A percentile compares a stretch with the other conserved stretches of the same genome.
phyloP scores from a whole-genome alignment of 129 eudicot species.

The Scalesia atractyloides region DNA sequence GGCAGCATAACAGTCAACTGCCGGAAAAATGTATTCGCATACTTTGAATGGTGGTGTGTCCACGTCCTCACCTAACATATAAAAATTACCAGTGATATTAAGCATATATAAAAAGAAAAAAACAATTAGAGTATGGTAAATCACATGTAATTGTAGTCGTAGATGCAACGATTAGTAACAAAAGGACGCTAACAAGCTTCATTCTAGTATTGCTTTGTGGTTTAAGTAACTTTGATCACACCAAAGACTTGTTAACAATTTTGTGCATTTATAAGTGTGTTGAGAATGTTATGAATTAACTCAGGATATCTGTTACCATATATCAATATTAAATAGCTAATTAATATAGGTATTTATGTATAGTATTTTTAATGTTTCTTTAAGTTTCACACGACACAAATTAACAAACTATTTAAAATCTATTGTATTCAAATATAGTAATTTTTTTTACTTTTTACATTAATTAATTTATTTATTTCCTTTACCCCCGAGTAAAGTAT shows the following conservation, averaged over 20 bases:
- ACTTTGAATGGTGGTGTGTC: neutral
- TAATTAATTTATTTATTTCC: no score
- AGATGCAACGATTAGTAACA: neutral
- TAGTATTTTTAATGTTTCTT: no score
- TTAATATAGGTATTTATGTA: neutral
- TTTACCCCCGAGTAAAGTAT: no score
- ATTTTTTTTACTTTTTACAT: no score
- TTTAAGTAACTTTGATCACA: neutral
- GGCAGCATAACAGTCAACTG: neutral
- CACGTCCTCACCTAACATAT: conserved; percentile 3
- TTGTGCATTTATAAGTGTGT: neutral
- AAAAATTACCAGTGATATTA: neutral
- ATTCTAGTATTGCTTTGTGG: neutral
- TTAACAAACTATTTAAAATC: no score
- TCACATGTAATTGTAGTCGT: conserved; percentile 10
- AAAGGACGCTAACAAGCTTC: neutral
- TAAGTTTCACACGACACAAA: no score
- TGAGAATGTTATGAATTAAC: neutral
- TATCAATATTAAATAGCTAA: neutral
- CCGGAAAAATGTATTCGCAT: neutral
- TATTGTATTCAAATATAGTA: no score
- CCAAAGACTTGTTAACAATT: neutral
- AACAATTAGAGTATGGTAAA: neutral
- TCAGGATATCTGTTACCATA: neutral
- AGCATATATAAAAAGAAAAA: neutral